These are phyloP conservation scores for Pelagophyceae sp. DNA, from an alignment of 352 stramenopile genomes.

Conservation along the genomic window DNA sequence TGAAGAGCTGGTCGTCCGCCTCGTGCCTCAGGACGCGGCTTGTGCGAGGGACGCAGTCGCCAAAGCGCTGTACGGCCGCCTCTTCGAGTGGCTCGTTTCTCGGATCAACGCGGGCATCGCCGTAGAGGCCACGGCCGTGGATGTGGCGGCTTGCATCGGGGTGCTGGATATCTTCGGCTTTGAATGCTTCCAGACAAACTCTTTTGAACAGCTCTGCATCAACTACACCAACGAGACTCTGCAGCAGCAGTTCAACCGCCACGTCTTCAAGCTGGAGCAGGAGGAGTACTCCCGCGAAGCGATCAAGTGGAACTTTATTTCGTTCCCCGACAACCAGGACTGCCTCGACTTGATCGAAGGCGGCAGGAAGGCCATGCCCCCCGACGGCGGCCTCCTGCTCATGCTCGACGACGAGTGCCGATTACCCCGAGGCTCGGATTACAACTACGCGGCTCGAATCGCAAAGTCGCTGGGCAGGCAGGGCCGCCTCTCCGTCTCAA, in stretches of 20 bases:
- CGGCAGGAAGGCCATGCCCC: slow-evolving; percentile 38
- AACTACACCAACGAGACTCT: slow-evolving; percentile 75
- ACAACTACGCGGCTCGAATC: slow-evolving; percentile 48
- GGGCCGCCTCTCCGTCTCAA: slow-evolving; percentile 43
- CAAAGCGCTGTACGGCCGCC: slow-evolving; percentile 80
- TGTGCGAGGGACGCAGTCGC: slow-evolving; percentile 73
- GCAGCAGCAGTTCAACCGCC: slow-evolving; percentile 78
- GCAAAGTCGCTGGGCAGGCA: slow-evolving; percentile 56
- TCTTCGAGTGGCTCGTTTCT: slow-evolving; percentile 90
- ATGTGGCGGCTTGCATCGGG: slow-evolving; percentile 57
- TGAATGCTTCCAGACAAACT: slow-evolving; percentile 92
- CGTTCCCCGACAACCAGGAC: slow-evolving; percentile 96
- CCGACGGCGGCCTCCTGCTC: slow-evolving; percentile 48
- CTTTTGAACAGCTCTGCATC: slow-evolving; percentile 69
- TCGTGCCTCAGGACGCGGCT: slow-evolving; percentile 8
- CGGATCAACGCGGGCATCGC: slow-evolving; percentile 67
- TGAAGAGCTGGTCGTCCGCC: slow-evolving; percentile 5
- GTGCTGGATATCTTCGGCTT: slow-evolving; percentile 99
- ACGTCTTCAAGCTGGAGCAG: slow-evolving; percentile 94
- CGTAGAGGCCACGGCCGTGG: slow-evolving; percentile 11
- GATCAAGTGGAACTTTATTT: slow-evolving; percentile 94
- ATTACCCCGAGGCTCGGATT: slow-evolving; percentile 50
- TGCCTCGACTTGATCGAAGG: slow-evolving; percentile 90
- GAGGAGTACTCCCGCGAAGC: slow-evolving; percentile 93
- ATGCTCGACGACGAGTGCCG: slow-evolving; percentile 60